A percentile compares a stretch with the other conserved stretches of the same genome.
Conservation (phyloP, 768 basidiomycete species). For the Tulasnella sp. region DNA sequence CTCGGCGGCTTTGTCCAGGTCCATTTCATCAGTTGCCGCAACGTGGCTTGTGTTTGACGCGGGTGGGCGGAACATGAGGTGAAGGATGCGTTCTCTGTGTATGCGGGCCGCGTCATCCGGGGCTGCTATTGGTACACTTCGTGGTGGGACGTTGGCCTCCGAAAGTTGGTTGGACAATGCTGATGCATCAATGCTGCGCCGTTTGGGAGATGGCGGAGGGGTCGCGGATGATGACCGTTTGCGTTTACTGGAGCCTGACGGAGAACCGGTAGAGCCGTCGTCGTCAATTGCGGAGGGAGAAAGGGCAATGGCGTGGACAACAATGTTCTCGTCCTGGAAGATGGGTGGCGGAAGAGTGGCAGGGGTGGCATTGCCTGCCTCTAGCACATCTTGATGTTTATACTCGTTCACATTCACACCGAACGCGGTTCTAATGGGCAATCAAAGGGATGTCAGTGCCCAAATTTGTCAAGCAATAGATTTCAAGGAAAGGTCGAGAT, state of each 20-base stretch:
- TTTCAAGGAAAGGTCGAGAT: slow-evolving; percentile 18
- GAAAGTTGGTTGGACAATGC: not conserved
- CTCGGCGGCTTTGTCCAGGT: slow-evolving; percentile 1
- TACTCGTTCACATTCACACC: slow-evolving; percentile 59
- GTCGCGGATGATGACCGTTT: slow-evolving; percentile 42
- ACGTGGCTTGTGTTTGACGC: not conserved
- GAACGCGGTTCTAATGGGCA: not conserved
- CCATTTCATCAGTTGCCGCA: slow-evolving; percentile 5
- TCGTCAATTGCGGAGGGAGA: slow-evolving; percentile 34
- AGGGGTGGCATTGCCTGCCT: slow-evolving; percentile 33
- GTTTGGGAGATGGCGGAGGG: slow-evolving; percentile 28
- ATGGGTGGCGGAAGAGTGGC: slow-evolving; percentile 48
- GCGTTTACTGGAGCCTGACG: slow-evolving; percentile 35
- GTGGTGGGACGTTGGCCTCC: not conserved
- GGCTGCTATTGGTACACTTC: not conserved
- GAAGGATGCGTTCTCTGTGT: slow-evolving; percentile 1
- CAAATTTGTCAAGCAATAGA: not conserved
- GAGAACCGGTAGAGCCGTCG: not conserved
- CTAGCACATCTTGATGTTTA: slow-evolving; percentile 50
- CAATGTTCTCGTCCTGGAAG: slow-evolving; percentile 65
- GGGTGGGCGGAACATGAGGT: slow-evolving; percentile 29
- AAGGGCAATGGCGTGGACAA: slow-evolving; percentile 64
- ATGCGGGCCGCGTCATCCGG: slow-evolving; percentile 14
- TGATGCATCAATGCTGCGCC: slow-evolving; percentile 3
- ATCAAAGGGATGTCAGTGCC: not conserved